Base-by-base conservation (phyloP, 345 rosid genomes). In the Pugionium dolabratum region DNA sequence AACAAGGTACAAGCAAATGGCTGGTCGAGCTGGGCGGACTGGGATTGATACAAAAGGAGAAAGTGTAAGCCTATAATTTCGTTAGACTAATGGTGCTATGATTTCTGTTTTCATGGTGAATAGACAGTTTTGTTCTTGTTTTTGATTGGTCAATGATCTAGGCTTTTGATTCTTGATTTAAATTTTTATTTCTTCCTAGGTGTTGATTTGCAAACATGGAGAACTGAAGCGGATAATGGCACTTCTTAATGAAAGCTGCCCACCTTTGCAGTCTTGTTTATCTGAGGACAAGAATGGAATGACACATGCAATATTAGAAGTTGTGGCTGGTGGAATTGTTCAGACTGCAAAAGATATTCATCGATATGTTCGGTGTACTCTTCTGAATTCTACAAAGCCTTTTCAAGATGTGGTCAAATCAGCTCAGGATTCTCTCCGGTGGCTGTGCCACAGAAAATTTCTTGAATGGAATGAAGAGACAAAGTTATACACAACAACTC, bases 271-370 rank as follows among this genome's bases (percentile, higher is more conserved):
- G 74, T 93, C 97, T 54, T 93, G 98, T 85, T 85, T 93, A 46
- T 86, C 97, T 61, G 96, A 93, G 80, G 98, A 93, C 79, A 90
- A 90, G 75, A 93, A 93, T 75, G 97, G 98, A 79, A 93, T 93
- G 98, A 88, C 89, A 57, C 98, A 93, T 86, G 98, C 98, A 76
- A 93, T 93, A 72, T 80, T 93, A 73, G 98, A 93, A 80, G 98
- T 88, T 75, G 97, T 90, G 77, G 97, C 98, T 62, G 94, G 97
- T 78, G 96, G 96, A 62, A 87, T 93, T 79, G 98, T 93, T 74
- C 97, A 90, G 81, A 83, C 94, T 59, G 89, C 97, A 52, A 76
- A 77, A 75, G 98, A 93, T 73, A 85, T 93, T 74, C 86, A 93
- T 77, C 87, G 97, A 56, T 93, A 90, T 73, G 98, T 93, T 58